These are phyloP conservation scores for Arthrobotrys musiformis DNA, from an alignment of 2,329 filamentous ascomycete species.

Conservation along the genomic window DNA sequence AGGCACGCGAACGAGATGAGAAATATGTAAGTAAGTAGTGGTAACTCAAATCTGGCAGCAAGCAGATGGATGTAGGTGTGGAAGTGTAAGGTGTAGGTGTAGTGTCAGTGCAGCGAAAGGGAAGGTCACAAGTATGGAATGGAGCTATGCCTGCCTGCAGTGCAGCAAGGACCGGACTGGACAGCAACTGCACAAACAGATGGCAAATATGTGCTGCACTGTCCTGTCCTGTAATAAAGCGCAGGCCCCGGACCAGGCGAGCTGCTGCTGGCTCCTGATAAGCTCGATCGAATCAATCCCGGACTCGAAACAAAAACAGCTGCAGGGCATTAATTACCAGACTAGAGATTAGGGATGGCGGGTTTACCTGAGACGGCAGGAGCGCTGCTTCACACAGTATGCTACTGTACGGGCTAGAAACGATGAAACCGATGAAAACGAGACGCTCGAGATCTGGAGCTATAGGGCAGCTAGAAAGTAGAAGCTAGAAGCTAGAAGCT, in stretches of 20 bases:
- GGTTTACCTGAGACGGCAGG: conserved; percentile 16
- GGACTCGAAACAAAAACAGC: neutral
- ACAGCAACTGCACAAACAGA: conserved; percentile 12
- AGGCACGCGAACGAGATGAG: conserved; percentile 20
- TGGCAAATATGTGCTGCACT: conserved; percentile 2
- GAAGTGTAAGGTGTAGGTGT: neutral
- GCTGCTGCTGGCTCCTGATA: conserved; percentile 9
- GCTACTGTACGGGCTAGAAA: conserved; percentile 3
- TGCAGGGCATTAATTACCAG: neutral
- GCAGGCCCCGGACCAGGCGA: neutral
- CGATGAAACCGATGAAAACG: neutral
- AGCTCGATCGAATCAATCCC: conserved; percentile 6
- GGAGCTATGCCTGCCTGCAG: neutral
- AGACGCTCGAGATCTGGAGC: neutral
- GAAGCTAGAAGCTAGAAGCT: neutral
- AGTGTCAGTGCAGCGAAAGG: neutral
- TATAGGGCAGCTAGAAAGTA: neutral
- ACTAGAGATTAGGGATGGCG: neutral
- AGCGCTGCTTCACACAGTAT: neutral
- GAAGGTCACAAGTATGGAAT: conserved; percentile 3
- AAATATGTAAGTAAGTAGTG: conserved; percentile 20
- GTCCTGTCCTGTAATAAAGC: neutral
- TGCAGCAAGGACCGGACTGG: neutral
- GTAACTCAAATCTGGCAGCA: conserved; percentile 16
- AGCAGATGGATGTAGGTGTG: conserved; percentile 4